Conservation (phyloP, 768 basidiomycete genomes). For the Hortiboletus flavorubellus region DNA sequence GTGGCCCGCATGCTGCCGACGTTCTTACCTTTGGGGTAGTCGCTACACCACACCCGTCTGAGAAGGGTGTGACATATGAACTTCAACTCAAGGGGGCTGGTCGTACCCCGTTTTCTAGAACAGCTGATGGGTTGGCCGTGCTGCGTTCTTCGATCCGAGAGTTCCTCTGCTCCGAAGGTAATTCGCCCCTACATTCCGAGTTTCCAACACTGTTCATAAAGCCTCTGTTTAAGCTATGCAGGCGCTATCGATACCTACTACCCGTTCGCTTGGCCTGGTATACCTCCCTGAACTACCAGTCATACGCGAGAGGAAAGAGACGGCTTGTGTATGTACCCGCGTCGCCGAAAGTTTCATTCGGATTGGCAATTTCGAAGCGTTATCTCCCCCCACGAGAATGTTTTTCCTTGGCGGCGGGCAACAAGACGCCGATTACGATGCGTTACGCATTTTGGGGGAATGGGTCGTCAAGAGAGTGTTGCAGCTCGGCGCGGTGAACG, state of each 20-base stretch:
- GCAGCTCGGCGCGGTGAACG: conserved; percentile 38
- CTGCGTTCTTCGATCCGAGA: conserved; percentile 93
- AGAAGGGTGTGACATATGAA: conserved; percentile 61
- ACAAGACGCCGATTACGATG: conserved; percentile 72
- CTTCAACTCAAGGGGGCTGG: conserved; percentile 95
- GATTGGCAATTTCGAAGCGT: conserved; percentile 86
- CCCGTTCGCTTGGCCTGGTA: conserved; percentile 79
- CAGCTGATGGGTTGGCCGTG: conserved; percentile 93
- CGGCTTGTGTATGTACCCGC: conserved; percentile 71
- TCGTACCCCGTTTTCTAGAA: conserved; percentile 88
- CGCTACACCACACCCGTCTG: conserved; percentile 68
- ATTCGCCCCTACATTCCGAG: background rate
- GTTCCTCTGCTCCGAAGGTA: conserved; percentile 88
- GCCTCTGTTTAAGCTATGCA: conserved; percentile 49
- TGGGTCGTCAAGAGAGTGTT: conserved; percentile 70
- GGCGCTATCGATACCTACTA: conserved; percentile 87
- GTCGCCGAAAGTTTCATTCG: conserved; percentile 89
- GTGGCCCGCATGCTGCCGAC: background rate
- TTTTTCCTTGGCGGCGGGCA: conserved; percentile 79
- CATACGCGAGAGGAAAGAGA: conserved; percentile 68
- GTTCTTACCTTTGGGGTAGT: conserved; percentile 40
- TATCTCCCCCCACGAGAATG: conserved; percentile 62
- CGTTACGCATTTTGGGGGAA: conserved; percentile 67
- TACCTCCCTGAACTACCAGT: conserved; percentile 73
- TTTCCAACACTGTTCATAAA: conserved; percentile 34